Evolutionary conservation across 345 rosid genomes (phyloP).

Genomic region (Pistacia integerrima): DNA sequence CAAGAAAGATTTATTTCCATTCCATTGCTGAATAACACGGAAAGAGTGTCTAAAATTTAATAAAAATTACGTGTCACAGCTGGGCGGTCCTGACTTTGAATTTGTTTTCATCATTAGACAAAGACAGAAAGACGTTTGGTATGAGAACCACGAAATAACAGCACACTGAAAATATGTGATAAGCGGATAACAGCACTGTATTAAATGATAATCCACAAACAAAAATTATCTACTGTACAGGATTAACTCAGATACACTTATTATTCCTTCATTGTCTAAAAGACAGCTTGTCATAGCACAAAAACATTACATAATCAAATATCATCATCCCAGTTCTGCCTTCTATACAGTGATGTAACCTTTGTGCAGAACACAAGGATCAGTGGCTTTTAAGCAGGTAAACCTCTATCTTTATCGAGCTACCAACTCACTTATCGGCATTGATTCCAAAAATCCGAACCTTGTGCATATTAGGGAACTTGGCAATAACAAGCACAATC

Average conservation of each 20-base stretch:
- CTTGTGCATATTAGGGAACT: conserved; percentile 99
- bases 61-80: background rate
- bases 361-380: conserved; percentile 22
- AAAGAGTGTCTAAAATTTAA: too few relatives aligned
- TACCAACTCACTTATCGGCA: conserved; percentile 52
- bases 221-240: conserved; percentile 44
- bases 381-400: conserved; percentile 17
- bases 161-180: background rate
- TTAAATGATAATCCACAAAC: conserved; percentile 17
- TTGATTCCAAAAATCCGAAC: conserved; percentile 99
- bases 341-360: conserved; percentile 39
- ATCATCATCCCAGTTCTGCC: conserved; percentile 26
- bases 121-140: background rate
- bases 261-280: conserved; percentile 27
- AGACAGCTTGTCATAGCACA: conserved; percentile 6
- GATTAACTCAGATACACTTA: conserved; percentile 21
- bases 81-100: background rate
- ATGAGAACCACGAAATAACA: background rate
- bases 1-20: too few relatives aligned
- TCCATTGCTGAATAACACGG: too few relatives aligned
- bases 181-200: background rate
- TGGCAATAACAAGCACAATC: conserved; percentile 83
- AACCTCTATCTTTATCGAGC: background rate
- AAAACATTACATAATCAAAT: conserved; percentile 27
- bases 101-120: background rate